Evolutionary conservation across 2,329 filamentous ascomycete species (phyloP).

Genomic region (Fusarium algeriense): DNA sequence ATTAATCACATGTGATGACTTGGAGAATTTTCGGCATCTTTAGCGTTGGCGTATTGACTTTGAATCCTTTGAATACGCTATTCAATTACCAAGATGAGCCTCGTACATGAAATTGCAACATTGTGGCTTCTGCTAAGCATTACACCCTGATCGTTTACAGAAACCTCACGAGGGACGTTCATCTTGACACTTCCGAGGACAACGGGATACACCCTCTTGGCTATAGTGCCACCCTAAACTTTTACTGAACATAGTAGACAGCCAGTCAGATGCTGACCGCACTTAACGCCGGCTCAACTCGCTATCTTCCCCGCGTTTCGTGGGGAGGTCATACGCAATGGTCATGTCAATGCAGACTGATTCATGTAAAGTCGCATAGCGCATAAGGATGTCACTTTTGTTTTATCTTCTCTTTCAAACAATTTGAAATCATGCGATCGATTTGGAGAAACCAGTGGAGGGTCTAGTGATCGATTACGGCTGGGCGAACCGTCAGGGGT

Average conservation of each 20-base stretch:
- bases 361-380: slow-evolving; percentile 12
- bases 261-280: slow-evolving; percentile 17
- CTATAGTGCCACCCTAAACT: slow-evolving; percentile 4
- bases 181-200: slow-evolving; percentile 20
- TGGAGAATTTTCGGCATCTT: background rate
- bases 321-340: slow-evolving; percentile 28
- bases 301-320: slow-evolving; percentile 19
- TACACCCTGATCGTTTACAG: background rate
- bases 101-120: background rate
- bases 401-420: background rate
- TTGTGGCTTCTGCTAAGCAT: background rate
- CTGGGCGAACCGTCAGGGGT: background rate
- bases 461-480: slow-evolving; percentile 8
- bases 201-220: slow-evolving; percentile 8
- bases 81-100: background rate
- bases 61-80: background rate
- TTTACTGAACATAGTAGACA: background rate
- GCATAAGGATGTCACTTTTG: slow-evolving; percentile 1
- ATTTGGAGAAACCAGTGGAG: slow-evolving; percentile 7
- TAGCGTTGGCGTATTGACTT: background rate
- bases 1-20: background rate
- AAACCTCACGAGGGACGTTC: slow-evolving; percentile 16
- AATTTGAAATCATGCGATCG: slow-evolving; percentile 22
- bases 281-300: background rate
- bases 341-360: slow-evolving; percentile 20